These are phyloP conservation scores for Lecanicillium sp. DNA, from an alignment of 2,329 filamentous ascomycete species.

Conservation along the genomic window DNA sequence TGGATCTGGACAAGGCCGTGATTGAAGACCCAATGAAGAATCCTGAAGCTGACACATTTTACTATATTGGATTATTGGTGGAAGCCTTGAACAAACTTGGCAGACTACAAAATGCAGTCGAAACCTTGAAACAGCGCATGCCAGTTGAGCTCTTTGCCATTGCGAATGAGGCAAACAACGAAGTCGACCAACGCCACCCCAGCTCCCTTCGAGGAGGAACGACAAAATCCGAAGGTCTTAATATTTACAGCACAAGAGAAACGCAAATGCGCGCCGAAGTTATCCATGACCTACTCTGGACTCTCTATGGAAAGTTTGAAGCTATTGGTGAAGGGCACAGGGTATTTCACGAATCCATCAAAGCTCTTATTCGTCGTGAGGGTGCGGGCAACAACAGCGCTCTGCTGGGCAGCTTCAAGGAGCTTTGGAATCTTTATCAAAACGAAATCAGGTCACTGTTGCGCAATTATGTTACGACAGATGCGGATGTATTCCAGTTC, in stretches of 20 bases:
- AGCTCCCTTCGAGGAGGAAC: slow-evolving; percentile 58
- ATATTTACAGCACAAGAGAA: slow-evolving; percentile 59
- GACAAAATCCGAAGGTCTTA: slow-evolving; percentile 44
- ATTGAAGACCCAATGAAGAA: slow-evolving; percentile 87
- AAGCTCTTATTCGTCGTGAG: slow-evolving; percentile 76
- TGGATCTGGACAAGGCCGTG: slow-evolving; percentile 54
- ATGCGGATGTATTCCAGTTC: slow-evolving; percentile 66
- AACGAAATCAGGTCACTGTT: slow-evolving; percentile 92
- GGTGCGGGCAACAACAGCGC: slow-evolving; percentile 54
- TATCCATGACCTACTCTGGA: slow-evolving; percentile 85
- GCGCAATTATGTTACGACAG: slow-evolving; percentile 92
- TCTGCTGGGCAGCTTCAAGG: slow-evolving; percentile 83
- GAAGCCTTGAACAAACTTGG: slow-evolving; percentile 88
- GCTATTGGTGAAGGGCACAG: slow-evolving; percentile 94
- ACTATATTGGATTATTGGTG: slow-evolving; percentile 79
- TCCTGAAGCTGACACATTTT: slow-evolving; percentile 90
- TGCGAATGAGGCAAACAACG: slow-evolving; percentile 89
- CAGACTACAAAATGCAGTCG: slow-evolving; percentile 74
- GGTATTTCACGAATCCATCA: slow-evolving; percentile 85
- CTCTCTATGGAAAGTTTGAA: slow-evolving; percentile 92
- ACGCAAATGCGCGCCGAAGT: slow-evolving; percentile 75
- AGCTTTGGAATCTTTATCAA: slow-evolving; percentile 95
- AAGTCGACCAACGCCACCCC: slow-evolving; percentile 90
- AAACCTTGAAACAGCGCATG: slow-evolving; percentile 84
- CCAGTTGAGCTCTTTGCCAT: slow-evolving; percentile 91